Conservation (phyloP, 495 filamentous ascomycete genomes). For the Aspergillus leporis region DNA sequence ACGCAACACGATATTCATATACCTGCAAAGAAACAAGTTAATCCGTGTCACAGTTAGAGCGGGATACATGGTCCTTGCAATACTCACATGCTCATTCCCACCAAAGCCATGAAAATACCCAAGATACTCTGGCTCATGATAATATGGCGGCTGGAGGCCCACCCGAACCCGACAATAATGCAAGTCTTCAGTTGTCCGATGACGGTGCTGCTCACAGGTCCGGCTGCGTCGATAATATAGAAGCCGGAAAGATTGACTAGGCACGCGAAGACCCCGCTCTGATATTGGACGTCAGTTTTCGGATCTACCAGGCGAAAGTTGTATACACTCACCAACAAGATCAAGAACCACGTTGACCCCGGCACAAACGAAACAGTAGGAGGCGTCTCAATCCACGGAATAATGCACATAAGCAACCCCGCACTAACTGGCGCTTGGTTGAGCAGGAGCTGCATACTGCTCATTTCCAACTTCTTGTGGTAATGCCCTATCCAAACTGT, state of each 20-base stretch:
- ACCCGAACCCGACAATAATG: slow-evolving; percentile 43
- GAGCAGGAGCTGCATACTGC: slow-evolving; percentile 70
- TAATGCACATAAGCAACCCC: slow-evolving; percentile 62
- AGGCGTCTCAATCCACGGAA: slow-evolving; percentile 65
- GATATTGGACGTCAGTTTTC: not conserved
- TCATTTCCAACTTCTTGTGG: slow-evolving; percentile 65
- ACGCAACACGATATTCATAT: slow-evolving; percentile 21
- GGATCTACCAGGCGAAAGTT: not conserved
- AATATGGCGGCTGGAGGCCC: slow-evolving; percentile 27
- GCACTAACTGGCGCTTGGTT: slow-evolving; percentile 70
- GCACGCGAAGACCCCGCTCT: slow-evolving; percentile 58
- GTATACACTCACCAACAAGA: slow-evolving; percentile 34
- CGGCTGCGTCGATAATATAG: slow-evolving; percentile 70
- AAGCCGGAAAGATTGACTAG: slow-evolving; percentile 75
- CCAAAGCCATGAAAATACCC: slow-evolving; percentile 27
- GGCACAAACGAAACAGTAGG: slow-evolving; percentile 47
- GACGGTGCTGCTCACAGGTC: slow-evolving; percentile 69
- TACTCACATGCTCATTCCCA: slow-evolving; percentile 36
- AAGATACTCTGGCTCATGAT: slow-evolving; percentile 28
- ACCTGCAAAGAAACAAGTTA: slow-evolving; percentile 7
- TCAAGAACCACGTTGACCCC: slow-evolving; percentile 38
- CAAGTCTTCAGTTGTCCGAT: slow-evolving; percentile 61
- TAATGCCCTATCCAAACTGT: slow-evolving; percentile 69
- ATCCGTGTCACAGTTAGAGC: not conserved
- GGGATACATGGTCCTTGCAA: not conserved